A percentile compares a stretch with the other conserved stretches of the same genome.
These are phyloP conservation scores for Tubosaeta brunneosetosa DNA, from an alignment of 768 basidiomycete species.

Conservation along the genomic window DNA sequence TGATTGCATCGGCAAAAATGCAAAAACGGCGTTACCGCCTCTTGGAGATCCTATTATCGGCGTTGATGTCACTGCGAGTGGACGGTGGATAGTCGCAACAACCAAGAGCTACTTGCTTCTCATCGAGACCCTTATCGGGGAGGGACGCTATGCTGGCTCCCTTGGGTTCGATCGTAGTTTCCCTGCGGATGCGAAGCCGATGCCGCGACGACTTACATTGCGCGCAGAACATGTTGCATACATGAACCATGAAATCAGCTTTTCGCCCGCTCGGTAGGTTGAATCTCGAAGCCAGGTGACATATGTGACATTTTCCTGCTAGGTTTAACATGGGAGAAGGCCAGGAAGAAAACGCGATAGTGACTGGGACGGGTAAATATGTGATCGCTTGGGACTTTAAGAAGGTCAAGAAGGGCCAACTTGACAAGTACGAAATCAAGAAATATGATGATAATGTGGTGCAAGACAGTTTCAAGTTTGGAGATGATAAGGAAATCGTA, in stretches of 20 bases:
- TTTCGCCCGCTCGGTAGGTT: slow-evolving; percentile 86
- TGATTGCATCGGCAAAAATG: slow-evolving; percentile 96
- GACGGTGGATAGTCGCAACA: slow-evolving; percentile 93
- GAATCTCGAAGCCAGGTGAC: background rate
- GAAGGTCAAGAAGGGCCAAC: slow-evolving; percentile 88
- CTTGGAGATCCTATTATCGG: slow-evolving; percentile 94
- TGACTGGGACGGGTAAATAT: slow-evolving; percentile 89
- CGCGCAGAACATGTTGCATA: slow-evolving; percentile 90
- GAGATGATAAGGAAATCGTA: slow-evolving; percentile 94
- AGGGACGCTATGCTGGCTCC: slow-evolving; percentile 76
- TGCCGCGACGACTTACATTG: slow-evolving; percentile 82
- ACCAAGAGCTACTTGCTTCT: slow-evolving; percentile 91
- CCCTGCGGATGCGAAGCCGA: slow-evolving; percentile 90
- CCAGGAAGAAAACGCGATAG: slow-evolving; percentile 89
- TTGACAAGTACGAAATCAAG: slow-evolving; percentile 95
- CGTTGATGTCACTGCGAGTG: slow-evolving; percentile 90
- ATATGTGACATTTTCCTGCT: slow-evolving; percentile 5
- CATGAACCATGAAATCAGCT: slow-evolving; percentile 82
- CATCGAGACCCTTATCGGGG: slow-evolving; percentile 92
- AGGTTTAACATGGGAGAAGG: slow-evolving; percentile 93
- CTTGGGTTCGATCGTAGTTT: slow-evolving; percentile 93
- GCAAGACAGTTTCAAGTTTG: slow-evolving; percentile 97
- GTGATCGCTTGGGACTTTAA: slow-evolving; percentile 97
- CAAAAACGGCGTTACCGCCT: slow-evolving; percentile 95
- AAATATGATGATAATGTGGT: slow-evolving; percentile 93